Conservation (phyloP, 805 yeast genomes). For the Yarrowia hollandica region DNA sequence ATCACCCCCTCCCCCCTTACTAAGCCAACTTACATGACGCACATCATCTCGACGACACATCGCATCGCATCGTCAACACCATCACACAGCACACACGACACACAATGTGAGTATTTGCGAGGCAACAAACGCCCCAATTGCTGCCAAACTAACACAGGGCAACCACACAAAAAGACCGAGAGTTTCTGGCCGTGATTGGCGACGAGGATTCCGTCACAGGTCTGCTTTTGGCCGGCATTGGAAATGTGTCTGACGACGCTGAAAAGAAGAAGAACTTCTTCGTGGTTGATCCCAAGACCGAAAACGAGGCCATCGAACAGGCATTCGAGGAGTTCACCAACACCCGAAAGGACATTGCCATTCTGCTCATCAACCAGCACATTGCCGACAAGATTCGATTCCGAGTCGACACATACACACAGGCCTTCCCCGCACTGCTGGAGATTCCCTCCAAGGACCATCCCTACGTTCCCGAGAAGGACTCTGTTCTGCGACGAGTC, state of each 20-base stretch:
- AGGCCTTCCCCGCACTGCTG: conserved; percentile 93
- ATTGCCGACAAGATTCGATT: conserved; percentile 86
- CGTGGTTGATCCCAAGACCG: conserved; percentile 76
- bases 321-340: conserved; percentile 75
- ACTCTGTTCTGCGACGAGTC: conserved; percentile 89
- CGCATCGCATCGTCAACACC: conserved; percentile 2
- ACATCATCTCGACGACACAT: conserved; percentile 24
- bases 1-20: background rate
- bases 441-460: conserved; percentile 98
- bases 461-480: conserved; percentile 97
- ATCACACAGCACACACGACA: background rate
- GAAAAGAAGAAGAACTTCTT: conserved; percentile 73
- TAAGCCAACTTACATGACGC: conserved; percentile 15
- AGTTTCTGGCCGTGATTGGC: conserved; percentile 88
- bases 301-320: conserved; percentile 69
- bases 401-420: conserved; percentile 76
- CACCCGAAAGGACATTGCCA: conserved; percentile 85
- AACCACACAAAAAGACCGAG: conserved; percentile 52
- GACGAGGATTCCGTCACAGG: conserved; percentile 99
- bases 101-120: conserved; percentile 6
- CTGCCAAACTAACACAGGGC: conserved; percentile 19
- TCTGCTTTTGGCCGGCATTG: conserved; percentile 89
- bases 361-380: conserved; percentile 89
- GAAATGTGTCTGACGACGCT: conserved; percentile 65
- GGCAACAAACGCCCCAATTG: background rate